Evolutionary conservation across 208 protist genomes (phyloP).

Genomic region (Trypanosoma cruzi): DNA sequence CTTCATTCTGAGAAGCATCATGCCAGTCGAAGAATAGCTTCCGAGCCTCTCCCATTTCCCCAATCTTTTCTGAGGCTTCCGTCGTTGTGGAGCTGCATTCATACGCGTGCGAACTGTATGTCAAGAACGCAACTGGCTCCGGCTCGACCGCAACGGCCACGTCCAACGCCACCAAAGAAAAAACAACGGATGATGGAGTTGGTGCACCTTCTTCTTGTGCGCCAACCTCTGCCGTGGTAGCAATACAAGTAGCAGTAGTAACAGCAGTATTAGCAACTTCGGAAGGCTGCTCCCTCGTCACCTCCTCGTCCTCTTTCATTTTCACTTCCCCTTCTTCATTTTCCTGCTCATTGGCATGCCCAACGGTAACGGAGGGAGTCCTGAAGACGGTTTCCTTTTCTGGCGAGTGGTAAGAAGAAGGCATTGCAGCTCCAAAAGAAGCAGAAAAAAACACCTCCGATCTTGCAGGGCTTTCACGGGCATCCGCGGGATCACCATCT

Average conservation of each 20-base stretch:
- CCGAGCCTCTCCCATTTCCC: background rate
- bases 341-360: background rate
- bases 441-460: background rate
- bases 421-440: background rate
- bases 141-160: background rate
- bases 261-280: background rate
- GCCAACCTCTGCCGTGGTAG: too few species aligned
- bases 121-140: background rate
- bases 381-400: background rate
- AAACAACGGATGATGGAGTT: background rate
- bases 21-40: conserved; percentile 8
- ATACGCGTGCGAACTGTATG: conserved; percentile 11
- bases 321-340: background rate
- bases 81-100: conserved; percentile 30
- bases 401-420: background rate
- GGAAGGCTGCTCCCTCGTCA: background rate
- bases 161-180: background rate
- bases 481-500: background rate
- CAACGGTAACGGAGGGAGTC: background rate
- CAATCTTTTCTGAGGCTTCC: background rate
- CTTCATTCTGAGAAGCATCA: conserved; percentile 7
- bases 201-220: background rate
- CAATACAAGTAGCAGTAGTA: background rate
- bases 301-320: background rate
- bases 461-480: background rate